Evolutionary conservation across 768 basidiomycete genomes (phyloP).

Genomic region (Chiua virens): DNA sequence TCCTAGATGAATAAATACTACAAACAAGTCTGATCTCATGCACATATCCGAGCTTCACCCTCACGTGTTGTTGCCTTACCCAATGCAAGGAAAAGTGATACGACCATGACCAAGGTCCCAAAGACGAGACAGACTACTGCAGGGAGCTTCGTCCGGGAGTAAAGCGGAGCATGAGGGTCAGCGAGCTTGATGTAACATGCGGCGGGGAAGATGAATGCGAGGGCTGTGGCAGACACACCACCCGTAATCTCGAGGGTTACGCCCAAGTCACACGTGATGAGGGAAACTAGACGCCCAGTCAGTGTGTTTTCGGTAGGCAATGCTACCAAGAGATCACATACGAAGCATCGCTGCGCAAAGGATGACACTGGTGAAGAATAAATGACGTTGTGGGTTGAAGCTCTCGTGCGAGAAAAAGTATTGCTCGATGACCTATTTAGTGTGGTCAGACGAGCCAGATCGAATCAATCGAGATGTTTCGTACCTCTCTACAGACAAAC

Average conservation of each 20-base stretch:
- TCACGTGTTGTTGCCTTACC: slow-evolving; percentile 75
- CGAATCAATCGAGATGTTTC: slow-evolving; percentile 1
- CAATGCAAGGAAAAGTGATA: slow-evolving; percentile 76
- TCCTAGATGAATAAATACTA: slow-evolving; percentile 22
- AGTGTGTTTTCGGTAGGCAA: not conserved
- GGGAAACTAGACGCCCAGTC: slow-evolving; percentile 58
- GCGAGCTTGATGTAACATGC: slow-evolving; percentile 81
- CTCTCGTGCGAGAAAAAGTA: slow-evolving; percentile 90
- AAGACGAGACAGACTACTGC: slow-evolving; percentile 73
- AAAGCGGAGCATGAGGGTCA: slow-evolving; percentile 57
- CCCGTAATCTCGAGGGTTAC: slow-evolving; percentile 98
- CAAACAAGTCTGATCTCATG: slow-evolving; percentile 36
- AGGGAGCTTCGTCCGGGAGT: slow-evolving; percentile 70
- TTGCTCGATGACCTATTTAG: slow-evolving; percentile 81
- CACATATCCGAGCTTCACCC: slow-evolving; percentile 71
- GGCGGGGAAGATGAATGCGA: slow-evolving; percentile 92
- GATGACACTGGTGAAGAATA: slow-evolving; percentile 88
- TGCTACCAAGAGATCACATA: slow-evolving; percentile 36
- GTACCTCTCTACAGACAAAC: slow-evolving; percentile 95
- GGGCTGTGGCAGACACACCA: slow-evolving; percentile 88
- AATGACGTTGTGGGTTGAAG: slow-evolving; percentile 80
- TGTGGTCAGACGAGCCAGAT: not conserved
- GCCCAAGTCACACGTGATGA: slow-evolving; percentile 96
- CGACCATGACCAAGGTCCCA: slow-evolving; percentile 72
- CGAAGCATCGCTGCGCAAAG: slow-evolving; percentile 81